Conservation (phyloP, 208 protist genomes). For the Trypanosomatidae sp. region DNA sequence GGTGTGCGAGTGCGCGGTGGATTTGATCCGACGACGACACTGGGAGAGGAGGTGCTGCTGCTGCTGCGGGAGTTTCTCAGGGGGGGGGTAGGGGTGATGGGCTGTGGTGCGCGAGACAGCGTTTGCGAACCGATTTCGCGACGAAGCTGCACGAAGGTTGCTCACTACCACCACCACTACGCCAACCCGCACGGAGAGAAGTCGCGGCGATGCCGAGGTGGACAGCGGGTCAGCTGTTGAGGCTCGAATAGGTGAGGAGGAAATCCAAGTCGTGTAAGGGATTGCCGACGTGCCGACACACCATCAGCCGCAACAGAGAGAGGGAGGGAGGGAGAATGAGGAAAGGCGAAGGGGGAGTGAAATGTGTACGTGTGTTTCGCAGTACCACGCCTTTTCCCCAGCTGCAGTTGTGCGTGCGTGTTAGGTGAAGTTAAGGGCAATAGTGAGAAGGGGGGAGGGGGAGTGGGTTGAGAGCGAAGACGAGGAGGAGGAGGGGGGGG, state of each 20-base stretch:
- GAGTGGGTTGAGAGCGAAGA: conserved; percentile 10
- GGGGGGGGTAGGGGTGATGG: background rate
- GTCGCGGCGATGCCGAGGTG: background rate
- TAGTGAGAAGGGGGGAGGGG: conserved; percentile 1
- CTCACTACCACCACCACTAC: background rate
- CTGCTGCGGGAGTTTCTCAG: background rate
- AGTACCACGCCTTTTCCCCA: too few species aligned
- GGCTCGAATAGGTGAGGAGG: background rate
- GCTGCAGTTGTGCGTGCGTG: background rate
- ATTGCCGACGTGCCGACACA: background rate
- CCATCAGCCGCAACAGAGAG: background rate
- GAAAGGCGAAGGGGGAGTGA: background rate
- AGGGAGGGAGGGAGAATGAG: background rate
- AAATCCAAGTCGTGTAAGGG: too few species aligned
- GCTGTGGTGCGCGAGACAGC: background rate
- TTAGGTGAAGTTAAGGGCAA: background rate
- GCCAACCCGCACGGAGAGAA: background rate
- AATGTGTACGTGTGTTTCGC: conserved; percentile 1
- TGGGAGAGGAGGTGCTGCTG: background rate
- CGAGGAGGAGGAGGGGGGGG: background rate
- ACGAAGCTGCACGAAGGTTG: background rate
- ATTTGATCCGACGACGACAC: background rate
- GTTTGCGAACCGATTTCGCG: background rate
- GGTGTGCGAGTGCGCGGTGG: background rate
- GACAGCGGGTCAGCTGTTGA: background rate